Percentiles rank a stretch among this genome's conserved stretches.
These are phyloP conservation scores for Eucalyptus cloeziana DNA, from an alignment of 345 rosid species.

Conservation along the genomic window DNA sequence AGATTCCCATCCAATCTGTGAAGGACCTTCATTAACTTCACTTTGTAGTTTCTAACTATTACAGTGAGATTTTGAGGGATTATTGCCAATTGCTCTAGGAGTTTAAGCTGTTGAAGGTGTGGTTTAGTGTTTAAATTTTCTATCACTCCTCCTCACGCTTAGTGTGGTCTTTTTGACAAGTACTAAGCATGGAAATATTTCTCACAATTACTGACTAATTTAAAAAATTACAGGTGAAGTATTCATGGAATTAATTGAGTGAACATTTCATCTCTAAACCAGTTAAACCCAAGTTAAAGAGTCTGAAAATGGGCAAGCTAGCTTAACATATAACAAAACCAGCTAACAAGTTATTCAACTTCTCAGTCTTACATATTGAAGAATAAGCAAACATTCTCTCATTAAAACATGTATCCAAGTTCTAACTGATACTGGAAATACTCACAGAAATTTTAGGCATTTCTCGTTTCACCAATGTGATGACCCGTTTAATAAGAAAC, in stretches of 20 bases:
- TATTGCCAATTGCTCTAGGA: too few species aligned
- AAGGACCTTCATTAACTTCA: background rate
- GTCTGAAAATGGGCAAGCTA: background rate
- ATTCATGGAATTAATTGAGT: background rate
- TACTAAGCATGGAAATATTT: background rate
- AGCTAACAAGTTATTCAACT: background rate
- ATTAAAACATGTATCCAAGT: background rate
- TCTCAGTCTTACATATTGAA: background rate
- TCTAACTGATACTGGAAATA: background rate
- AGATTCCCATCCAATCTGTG: background rate
- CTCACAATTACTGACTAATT: background rate
- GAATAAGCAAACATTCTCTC: background rate
- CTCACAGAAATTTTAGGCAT: conserved; percentile 88
- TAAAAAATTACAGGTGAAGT: background rate
- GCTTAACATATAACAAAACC: background rate
- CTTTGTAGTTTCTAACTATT: background rate
- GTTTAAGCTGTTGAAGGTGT: background rate
- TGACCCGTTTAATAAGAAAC: conserved; percentile 88
- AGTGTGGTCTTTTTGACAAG: background rate
- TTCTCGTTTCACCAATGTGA: conserved; percentile 73
- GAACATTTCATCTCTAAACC: background rate
- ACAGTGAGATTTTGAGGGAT: background rate
- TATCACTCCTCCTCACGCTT: background rate
- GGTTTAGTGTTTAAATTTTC: background rate
- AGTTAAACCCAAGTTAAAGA: background rate